A percentile compares a stretch with the other conserved stretches of the same genome.
These are phyloP conservation scores for Metschnikowia lunata DNA, from an alignment of 805 yeast genomes.

Conservation along the genomic window DNA sequence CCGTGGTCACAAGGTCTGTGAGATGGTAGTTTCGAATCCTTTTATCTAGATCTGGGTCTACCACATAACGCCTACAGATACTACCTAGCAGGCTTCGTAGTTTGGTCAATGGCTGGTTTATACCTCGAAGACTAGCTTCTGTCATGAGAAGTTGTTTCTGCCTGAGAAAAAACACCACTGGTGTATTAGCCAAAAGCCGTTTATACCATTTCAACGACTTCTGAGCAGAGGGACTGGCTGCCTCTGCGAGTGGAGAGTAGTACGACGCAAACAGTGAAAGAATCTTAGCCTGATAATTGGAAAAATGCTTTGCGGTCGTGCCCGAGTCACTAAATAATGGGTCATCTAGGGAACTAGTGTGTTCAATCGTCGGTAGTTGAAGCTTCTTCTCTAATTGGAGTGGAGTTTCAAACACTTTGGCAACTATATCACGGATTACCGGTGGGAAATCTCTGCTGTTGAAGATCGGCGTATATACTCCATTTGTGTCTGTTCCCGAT, in stretches of 20 bases:
- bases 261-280: conserved; percentile 25
- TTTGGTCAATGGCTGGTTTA: conserved; percentile 20
- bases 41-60: conserved; percentile 4
- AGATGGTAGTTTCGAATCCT: conserved; percentile 28
- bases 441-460: conserved; percentile 23
- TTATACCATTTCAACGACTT: conserved; percentile 30
- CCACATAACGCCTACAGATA: conserved; percentile 8
- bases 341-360: neutral
- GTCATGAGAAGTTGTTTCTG: conserved; percentile 27
- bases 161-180: conserved; percentile 27
- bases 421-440: conserved; percentile 16
- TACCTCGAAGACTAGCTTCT: conserved; percentile 19
- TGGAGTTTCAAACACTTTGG: conserved; percentile 20
- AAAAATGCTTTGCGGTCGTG: conserved; percentile 15
- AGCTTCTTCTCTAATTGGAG: conserved; percentile 12
- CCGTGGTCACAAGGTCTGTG: conserved; percentile 26
- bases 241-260: conserved; percentile 17
- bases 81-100: conserved; percentile 12
- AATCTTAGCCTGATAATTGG: conserved; percentile 25
- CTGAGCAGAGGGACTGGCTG: conserved; percentile 11
- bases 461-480: conserved; percentile 4
- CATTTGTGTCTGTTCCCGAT: neutral
- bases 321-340: conserved; percentile 10
- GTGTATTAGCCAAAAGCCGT: conserved; percentile 25
- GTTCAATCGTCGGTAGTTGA: neutral